These are phyloP conservation scores for Apiotrichum laibachii DNA, from an alignment of 1,284 basidiomycete species.

Conservation along the genomic window DNA sequence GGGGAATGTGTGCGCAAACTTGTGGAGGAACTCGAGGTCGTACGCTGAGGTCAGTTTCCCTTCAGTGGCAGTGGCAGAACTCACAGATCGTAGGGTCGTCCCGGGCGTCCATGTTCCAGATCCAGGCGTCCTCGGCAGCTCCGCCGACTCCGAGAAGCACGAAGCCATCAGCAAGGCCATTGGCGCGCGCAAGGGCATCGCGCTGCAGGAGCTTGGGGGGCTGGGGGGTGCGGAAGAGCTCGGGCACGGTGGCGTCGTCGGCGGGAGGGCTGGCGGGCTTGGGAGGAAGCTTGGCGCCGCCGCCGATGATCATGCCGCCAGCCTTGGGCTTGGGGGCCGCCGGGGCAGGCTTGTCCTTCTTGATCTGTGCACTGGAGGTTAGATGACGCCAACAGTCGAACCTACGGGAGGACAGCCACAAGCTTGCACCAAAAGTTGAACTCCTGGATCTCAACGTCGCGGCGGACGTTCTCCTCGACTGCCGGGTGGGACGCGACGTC, in stretches of 20 bases:
- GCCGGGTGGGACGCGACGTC: slow-evolving; percentile 41
- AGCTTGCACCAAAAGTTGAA: slow-evolving; percentile 45
- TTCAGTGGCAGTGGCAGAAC: slow-evolving; percentile 25
- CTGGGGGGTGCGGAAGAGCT: slow-evolving; percentile 44
- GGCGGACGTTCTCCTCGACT: slow-evolving; percentile 34
- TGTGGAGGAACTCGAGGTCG: slow-evolving; percentile 61
- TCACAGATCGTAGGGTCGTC: slow-evolving; percentile 68
- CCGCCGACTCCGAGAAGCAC: slow-evolving; percentile 42
- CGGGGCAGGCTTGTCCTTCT: slow-evolving; percentile 10
- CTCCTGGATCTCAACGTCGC: slow-evolving; percentile 45
- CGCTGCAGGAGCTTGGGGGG: slow-evolving; percentile 52
- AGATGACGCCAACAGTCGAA: not conserved
- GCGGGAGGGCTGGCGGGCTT: slow-evolving; percentile 6
- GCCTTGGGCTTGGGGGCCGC: slow-evolving; percentile 1
- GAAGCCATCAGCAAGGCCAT: slow-evolving; percentile 48
- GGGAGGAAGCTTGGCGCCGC: not conserved
- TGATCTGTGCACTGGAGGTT: slow-evolving; percentile 3
- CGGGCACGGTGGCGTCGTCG: slow-evolving; percentile 2
- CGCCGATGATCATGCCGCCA: not conserved
- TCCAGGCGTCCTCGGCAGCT: slow-evolving; percentile 44
- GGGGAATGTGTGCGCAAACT: slow-evolving; percentile 71
- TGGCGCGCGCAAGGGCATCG: slow-evolving; percentile 45
- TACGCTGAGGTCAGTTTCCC: slow-evolving; percentile 55
- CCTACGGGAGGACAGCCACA: slow-evolving; percentile 25
- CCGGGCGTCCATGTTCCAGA: slow-evolving; percentile 68